These are phyloP conservation scores for Vitis rupestris DNA, from an alignment of 164 flowering plant species.

Conservation along the genomic window DNA sequence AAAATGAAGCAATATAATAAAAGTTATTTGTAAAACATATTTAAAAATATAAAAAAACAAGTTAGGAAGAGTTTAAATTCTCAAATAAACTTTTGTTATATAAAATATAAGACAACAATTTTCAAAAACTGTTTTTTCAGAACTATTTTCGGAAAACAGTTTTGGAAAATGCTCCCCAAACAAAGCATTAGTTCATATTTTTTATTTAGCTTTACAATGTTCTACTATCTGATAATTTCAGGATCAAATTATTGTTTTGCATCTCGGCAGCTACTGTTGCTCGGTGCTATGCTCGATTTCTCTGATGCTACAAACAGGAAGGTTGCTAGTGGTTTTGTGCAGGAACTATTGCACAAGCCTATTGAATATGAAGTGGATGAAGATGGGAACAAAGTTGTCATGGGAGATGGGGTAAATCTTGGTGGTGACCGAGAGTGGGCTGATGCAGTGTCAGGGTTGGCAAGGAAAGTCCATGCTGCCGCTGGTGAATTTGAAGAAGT, in stretches of 20 bases:
- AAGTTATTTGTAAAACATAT: too few species aligned
- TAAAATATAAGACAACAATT: too few species aligned
- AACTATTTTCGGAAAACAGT: too few species aligned
- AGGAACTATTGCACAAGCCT: constrained; percentile 66
- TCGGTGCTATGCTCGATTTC: constrained; percentile 88
- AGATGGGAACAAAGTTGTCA: constrained; percentile 60
- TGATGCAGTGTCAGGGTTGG: constrained; percentile 67
- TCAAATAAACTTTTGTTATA: too few species aligned
- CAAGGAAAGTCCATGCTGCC: constrained; percentile 76
- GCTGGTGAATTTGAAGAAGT: constrained; percentile 88
- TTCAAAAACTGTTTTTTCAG: too few species aligned
- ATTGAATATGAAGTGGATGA: constrained; percentile 83
- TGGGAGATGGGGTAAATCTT: constrained; percentile 93
- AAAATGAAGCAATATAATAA: too few species aligned
- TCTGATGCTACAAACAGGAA: constrained; percentile 85
- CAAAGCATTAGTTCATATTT: too few species aligned
- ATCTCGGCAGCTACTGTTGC: constrained; percentile 82
- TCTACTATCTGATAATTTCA: constrained; percentile 35
- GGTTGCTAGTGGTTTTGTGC: constrained; percentile 64
- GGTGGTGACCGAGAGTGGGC: constrained; percentile 97
- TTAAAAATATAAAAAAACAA: too few species aligned
- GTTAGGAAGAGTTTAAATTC: too few species aligned
- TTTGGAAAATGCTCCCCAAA: too few species aligned
- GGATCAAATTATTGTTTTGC: constrained; percentile 76
- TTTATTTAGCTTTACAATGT: too few species aligned